These are phyloP conservation scores for Talaromyces sp. DNA, from an alignment of 2,329 filamentous ascomycete genomes.

Conservation along the genomic window DNA sequence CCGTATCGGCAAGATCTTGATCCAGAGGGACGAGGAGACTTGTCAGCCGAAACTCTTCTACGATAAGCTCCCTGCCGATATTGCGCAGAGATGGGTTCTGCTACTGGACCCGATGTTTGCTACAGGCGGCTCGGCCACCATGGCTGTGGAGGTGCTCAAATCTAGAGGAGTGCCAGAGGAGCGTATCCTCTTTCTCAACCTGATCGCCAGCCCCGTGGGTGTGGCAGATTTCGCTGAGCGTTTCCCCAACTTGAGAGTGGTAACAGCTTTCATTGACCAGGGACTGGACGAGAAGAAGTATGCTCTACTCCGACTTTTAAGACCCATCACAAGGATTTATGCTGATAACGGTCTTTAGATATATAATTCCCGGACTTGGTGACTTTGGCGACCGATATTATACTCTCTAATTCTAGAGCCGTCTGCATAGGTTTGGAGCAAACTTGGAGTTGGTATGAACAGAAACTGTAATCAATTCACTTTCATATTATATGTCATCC, in stretches of 20 bases:
- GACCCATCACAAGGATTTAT: neutral
- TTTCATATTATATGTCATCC: conserved; percentile 4
- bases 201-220: conserved; percentile 95
- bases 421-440: conserved; percentile 6
- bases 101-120: conserved; percentile 98
- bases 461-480: neutral
- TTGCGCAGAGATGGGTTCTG: conserved; percentile 86
- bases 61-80: conserved; percentile 93
- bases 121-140: conserved; percentile 90
- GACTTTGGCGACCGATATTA: conserved; percentile 97
- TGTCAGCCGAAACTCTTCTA: conserved; percentile 90
- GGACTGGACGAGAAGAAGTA: conserved; percentile 98
- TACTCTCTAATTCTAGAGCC: conserved; percentile 62
- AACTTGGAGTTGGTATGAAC: neutral
- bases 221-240: conserved; percentile 82
- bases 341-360: conserved; percentile 53
- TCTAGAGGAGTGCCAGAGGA: conserved; percentile 89
- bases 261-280: conserved; percentile 93
- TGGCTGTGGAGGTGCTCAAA: conserved; percentile 93
- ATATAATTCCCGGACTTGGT: conserved; percentile 88
- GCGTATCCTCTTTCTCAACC: conserved; percentile 89
- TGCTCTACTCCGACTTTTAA: neutral
- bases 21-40: conserved; percentile 95
- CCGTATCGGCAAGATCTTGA: conserved; percentile 95
- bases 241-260: conserved; percentile 83